Evolutionary conservation across 1,284 basidiomycete genomes (phyloP).

Genomic region (Trichosporon sp.): DNA sequence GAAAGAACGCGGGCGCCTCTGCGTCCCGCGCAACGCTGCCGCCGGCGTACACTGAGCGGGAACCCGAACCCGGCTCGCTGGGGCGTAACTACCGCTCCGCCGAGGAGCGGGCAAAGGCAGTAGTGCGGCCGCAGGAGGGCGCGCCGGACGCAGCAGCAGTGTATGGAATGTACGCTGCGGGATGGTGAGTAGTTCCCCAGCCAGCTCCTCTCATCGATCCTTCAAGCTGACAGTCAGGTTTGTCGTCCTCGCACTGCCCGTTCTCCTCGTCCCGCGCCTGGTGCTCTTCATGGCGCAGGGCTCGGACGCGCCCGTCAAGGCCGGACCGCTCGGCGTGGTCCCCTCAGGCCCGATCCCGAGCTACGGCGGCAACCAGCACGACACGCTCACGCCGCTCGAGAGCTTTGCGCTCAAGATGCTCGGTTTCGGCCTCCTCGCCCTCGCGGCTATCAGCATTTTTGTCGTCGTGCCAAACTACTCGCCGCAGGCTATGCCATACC

Average conservation of each 20-base stretch:
- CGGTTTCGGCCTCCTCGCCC: slow-evolving; percentile 34
- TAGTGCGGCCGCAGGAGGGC: slow-evolving; percentile 35
- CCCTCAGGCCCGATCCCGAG: slow-evolving; percentile 3
- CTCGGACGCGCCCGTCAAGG: slow-evolving; percentile 5
- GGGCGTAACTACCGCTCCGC: slow-evolving; percentile 31
- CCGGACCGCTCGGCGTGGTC: slow-evolving; percentile 1
- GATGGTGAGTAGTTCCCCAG: slow-evolving; percentile 29
- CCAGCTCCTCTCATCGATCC: too few species aligned
- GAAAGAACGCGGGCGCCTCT: not conserved
- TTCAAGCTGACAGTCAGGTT: slow-evolving; percentile 29
- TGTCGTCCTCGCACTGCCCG: slow-evolving; percentile 33
- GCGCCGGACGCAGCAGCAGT: slow-evolving; percentile 32
- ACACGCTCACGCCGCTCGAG: slow-evolving; percentile 42
- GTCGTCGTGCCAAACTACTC: slow-evolving; percentile 34
- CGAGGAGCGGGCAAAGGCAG: slow-evolving; percentile 40
- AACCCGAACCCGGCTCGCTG: slow-evolving; percentile 20
- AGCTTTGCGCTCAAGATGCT: slow-evolving; percentile 33
- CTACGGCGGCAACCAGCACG: slow-evolving; percentile 35
- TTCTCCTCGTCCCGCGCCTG: slow-evolving; percentile 44
- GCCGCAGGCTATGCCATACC: slow-evolving; percentile 24
- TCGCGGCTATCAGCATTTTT: slow-evolving; percentile 36
- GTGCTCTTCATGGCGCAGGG: slow-evolving; percentile 44
- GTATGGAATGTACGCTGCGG: slow-evolving; percentile 31
- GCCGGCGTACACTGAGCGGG: slow-evolving; percentile 11
- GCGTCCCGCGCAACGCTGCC: not conserved